Evolutionary conservation across 78 protist genomes (phyloP), one percentile per base, ranked within the genome.

Genomic region (Dictyostelium capitatum): DNA sequence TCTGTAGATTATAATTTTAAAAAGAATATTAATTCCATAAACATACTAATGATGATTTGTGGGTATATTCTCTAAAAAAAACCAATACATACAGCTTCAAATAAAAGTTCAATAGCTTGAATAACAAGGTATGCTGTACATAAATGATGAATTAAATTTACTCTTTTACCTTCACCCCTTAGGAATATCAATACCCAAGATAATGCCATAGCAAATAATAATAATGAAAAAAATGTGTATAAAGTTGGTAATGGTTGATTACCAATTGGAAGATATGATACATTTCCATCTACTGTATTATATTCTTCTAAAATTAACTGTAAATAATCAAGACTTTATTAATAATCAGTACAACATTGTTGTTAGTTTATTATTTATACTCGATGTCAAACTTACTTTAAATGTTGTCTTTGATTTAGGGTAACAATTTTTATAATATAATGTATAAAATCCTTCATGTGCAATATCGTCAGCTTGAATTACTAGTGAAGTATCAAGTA

Each of bases 161-260:
- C 82, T 51, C 83, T 56, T 62, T 90, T 90, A 25, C 93, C 82
- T 54, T 80, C 89, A 23, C 95, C 89, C 53, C 85, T 90, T 3
- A 90, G 70, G 89, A 72, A 90, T 17, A 54, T 69, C 10, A 90
- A 90, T 25, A 90, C 30, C 95, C 95, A 90, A 11, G 80, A 15
- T 62, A 67, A 28, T 28, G 82, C 73, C 43, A 81, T 48, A 4
- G 25, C 89, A 19, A 64, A 46, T 28, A 82, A 82, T 17, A 54
- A 20, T n/a, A 56, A 14, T 23, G 95, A 73, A 25, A 90, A 90
- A 54, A 72, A 37, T 20, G 28, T 48, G 7, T 90, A 90, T 7
- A 90, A 47, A 14, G 95, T 72, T 79, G 95, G 95, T 54, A 90
- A 50, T 64, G 75, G 75, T 11, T 80, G 12, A 15, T 53, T 47